A percentile compares a stretch with the other conserved stretches of the same genome.
Conservation (phyloP, 1,139 yeast species). For the Yamadazyma mexicana region DNA sequence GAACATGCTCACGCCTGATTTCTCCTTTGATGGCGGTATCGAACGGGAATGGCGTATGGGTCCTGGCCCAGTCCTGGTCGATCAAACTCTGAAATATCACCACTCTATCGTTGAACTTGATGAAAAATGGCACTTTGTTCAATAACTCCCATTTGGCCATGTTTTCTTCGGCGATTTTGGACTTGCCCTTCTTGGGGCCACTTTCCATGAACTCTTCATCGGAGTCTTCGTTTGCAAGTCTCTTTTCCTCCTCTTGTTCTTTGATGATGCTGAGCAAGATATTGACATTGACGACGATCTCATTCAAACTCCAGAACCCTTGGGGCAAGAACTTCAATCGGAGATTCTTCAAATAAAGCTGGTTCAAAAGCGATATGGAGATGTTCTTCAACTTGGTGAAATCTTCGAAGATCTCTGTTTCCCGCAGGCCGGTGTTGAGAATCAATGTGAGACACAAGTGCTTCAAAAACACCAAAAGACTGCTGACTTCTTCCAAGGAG, state of each 20-base stretch:
- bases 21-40: constrained; percentile 33
- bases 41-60: constrained; percentile 13
- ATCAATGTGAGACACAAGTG: constrained; percentile 55
- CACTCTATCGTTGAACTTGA: constrained; percentile 75
- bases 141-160: constrained; percentile 48
- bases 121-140: constrained; percentile 71
- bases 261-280: constrained; percentile 33
- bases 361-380: constrained; percentile 59
- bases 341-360: constrained; percentile 68
- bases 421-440: constrained; percentile 29
- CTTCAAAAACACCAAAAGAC: constrained; percentile 53
- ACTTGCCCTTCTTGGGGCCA: not conserved
- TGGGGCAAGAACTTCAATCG: constrained; percentile 56
- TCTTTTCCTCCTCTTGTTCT: constrained; percentile 42
- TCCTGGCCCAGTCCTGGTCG: constrained; percentile 24
- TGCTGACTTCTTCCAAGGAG: constrained; percentile 42
- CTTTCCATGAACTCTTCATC: constrained; percentile 16
- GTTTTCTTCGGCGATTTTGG: constrained; percentile 11
- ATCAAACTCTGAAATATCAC: constrained; percentile 68
- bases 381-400: constrained; percentile 30
- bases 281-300: constrained; percentile 28
- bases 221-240: not conserved
- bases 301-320: constrained; percentile 56
- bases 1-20: constrained; percentile 66
- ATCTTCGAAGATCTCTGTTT: constrained; percentile 13